These are phyloP conservation scores for Deuterostichococcus epilithicus DNA, from an alignment of 139 green algal genomes.

Conservation along the genomic window DNA sequence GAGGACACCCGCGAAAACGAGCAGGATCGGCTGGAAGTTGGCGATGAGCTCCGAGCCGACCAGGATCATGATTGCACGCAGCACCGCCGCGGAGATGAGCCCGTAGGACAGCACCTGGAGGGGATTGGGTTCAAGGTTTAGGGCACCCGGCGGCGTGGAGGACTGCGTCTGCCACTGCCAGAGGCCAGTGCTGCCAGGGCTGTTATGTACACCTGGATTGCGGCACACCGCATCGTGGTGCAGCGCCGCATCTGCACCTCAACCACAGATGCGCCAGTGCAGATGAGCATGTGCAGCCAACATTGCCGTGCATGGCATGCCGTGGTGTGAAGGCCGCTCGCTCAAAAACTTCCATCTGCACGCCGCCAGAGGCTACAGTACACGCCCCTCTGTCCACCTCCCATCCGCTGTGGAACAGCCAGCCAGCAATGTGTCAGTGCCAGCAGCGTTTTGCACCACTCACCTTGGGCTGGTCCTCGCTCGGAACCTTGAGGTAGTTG, in stretches of 20 bases:
- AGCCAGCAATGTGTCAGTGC: not conserved
- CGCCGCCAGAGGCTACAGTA: too few relatives aligned
- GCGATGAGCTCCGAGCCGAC: conserved; percentile 75
- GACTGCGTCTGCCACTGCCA: too few relatives aligned
- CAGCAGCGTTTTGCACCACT: conserved; percentile 10
- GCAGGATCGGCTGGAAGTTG: conserved; percentile 82
- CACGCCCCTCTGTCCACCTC: not conserved
- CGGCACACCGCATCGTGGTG: too few relatives aligned
- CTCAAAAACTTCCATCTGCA: too few relatives aligned
- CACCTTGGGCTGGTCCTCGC: conserved; percentile 64
- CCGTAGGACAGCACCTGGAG: conserved; percentile 88
- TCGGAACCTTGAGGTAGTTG: conserved; percentile 80
- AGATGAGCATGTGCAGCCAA: not conserved
- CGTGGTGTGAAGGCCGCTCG: not conserved
- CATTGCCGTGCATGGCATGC: not conserved
- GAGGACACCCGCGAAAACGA: conserved; percentile 91
- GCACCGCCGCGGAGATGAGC: conserved; percentile 82
- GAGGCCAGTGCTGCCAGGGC: too few relatives aligned
- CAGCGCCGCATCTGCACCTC: too few relatives aligned
- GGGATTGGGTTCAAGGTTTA: too few relatives aligned
- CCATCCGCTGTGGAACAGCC: too few relatives aligned
- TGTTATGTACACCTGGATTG: too few relatives aligned
- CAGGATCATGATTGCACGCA: conserved; percentile 84
- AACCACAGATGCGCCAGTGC: not conserved
- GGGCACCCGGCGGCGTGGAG: too few relatives aligned